Conservation (phyloP, 2,329 filamentous ascomycete genomes). For the Cladosporium colombiae region DNA sequence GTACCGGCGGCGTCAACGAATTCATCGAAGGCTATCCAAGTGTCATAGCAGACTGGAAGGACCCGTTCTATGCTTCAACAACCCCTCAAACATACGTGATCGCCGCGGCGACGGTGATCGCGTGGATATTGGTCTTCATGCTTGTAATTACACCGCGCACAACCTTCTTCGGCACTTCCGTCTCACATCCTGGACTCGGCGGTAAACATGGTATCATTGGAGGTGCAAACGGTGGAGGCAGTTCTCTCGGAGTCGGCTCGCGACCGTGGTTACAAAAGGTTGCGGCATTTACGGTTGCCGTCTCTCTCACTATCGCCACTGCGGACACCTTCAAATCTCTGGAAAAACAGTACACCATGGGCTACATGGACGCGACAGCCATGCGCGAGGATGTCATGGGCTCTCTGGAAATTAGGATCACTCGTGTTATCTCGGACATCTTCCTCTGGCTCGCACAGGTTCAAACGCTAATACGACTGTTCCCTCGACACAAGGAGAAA, state of each 20-base stretch:
- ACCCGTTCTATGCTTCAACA: constrained; percentile 91
- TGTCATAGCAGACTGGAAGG: constrained; percentile 66
- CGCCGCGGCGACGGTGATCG: constrained; percentile 84
- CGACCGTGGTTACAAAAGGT: constrained; percentile 87
- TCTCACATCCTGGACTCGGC: constrained; percentile 45
- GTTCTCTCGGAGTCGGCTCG: constrained; percentile 81
- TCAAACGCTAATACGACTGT: constrained; percentile 91
- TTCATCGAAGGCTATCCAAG: constrained; percentile 44
- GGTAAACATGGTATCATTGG: constrained; percentile 84
- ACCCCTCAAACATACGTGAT: constrained; percentile 93
- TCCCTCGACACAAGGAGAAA: constrained; percentile 95
- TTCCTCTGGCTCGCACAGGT: constrained; percentile 98
- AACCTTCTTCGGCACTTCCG: constrained; percentile 77
- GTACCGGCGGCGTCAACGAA: constrained; percentile 47
- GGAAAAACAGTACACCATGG: constrained; percentile 74
- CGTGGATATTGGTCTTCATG: constrained; percentile 91
- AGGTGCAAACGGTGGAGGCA: constrained; percentile 64
- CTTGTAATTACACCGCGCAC: constrained; percentile 93
- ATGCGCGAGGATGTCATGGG: constrained; percentile 79
- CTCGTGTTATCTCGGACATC: constrained; percentile 89
- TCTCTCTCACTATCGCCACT: constrained; percentile 91
- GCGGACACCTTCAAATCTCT: constrained; percentile 87
- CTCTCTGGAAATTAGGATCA: constrained; percentile 82
- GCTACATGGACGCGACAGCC: constrained; percentile 74
- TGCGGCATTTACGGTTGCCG: constrained; percentile 63